A percentile compares a stretch with the other conserved stretches of the same genome.
These are phyloP conservation scores for Ailanthus altissimus DNA, from an alignment of 345 rosid genomes.

Conservation along the genomic window DNA sequence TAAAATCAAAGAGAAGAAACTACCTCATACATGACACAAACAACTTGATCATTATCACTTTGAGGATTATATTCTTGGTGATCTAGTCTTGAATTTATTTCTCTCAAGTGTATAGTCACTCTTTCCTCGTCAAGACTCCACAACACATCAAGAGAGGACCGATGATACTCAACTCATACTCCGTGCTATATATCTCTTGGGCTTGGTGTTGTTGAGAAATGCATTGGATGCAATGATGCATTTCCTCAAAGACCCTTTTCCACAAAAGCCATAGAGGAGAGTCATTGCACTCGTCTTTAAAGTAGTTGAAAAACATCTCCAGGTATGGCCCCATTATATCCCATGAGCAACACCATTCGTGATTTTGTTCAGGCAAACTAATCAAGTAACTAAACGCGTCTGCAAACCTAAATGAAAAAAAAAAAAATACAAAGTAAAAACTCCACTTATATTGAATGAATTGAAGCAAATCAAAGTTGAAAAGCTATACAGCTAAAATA, in stretches of 20 bases:
- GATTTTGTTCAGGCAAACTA: constrained; percentile 63
- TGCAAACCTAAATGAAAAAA: constrained; percentile 56
- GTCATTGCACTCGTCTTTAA: constrained; percentile 61
- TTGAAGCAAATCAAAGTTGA: constrained; percentile 1
- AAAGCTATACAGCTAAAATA: neutral
- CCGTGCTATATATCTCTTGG: constrained; percentile 65
- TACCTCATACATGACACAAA: constrained; percentile 96
- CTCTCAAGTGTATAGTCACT: constrained; percentile 66
- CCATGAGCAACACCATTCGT: constrained; percentile 81
- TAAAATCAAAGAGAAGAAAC: neutral
- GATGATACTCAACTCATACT: constrained; percentile 69
- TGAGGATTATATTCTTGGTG: constrained; percentile 61
- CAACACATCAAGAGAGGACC: constrained; percentile 85
- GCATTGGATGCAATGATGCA: constrained; percentile 75
- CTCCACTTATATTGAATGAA: neutral
- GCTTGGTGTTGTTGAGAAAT: constrained; percentile 94
- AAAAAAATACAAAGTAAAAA: neutral
- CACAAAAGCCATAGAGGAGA: constrained; percentile 82
- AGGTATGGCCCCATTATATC: constrained; percentile 91
- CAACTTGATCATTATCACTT: constrained; percentile 70
- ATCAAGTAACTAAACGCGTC: constrained; percentile 76
- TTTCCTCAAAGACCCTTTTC: constrained; percentile 77
- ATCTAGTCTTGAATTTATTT: constrained; percentile 55
- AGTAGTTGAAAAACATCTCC: constrained; percentile 87
- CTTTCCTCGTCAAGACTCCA: constrained; percentile 80